Percentiles rank a stretch among this genome's conserved stretches.
Conservation (phyloP, 2,329 filamentous ascomycete species). For the Trichoderma sp. region DNA sequence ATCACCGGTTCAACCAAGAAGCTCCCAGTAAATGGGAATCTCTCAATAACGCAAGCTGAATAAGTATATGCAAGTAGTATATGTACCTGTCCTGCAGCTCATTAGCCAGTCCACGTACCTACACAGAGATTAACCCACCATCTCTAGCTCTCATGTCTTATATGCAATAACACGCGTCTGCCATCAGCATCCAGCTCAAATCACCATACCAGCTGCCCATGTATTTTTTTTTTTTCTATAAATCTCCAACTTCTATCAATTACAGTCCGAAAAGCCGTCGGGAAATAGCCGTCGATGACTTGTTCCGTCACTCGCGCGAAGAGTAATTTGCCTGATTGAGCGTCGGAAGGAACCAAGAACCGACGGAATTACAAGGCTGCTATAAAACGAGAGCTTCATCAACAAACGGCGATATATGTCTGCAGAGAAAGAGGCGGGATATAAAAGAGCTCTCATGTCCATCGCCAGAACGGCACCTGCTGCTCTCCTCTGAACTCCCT, state of each 20-base stretch:
- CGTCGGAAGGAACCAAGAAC: background rate
- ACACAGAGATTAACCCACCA: background rate
- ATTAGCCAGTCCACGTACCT: background rate
- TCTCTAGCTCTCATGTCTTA: background rate
- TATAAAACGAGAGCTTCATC: background rate
- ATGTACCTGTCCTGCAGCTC: background rate
- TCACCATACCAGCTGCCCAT: background rate
- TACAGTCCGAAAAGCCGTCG: background rate
- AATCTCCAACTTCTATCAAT: background rate
- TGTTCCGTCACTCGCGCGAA: background rate
- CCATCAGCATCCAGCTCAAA: background rate
- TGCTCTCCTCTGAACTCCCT: background rate
- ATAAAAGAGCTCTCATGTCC: background rate
- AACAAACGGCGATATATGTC: background rate
- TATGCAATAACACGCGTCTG: background rate
- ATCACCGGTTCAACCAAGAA: background rate
- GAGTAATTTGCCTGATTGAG: background rate
- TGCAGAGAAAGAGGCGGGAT: background rate
- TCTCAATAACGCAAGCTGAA: background rate
- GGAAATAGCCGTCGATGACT: background rate
- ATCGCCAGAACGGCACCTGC: background rate
- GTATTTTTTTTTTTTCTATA: background rate
- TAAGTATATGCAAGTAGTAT: background rate
- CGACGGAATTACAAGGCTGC: background rate
- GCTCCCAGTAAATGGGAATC: background rate